Base-by-base conservation (phyloP, 257 asterid genomes). In the Solanum pimpinellifolium region DNA sequence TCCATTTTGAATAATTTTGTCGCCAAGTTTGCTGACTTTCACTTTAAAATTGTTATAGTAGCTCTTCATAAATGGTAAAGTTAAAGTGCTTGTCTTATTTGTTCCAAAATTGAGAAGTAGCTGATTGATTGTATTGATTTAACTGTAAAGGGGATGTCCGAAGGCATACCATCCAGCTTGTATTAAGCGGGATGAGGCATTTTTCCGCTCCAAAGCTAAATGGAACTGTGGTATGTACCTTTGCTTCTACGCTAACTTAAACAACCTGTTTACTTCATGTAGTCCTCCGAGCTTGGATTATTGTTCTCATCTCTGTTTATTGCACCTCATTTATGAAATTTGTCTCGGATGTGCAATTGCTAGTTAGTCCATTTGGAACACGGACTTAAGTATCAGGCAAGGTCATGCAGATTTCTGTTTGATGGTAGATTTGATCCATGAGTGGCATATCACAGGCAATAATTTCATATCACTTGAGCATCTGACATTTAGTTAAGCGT, bases 131-230 rank as follows among this genome's bases (percentile, higher is more conserved):
- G 25, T 78, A 46, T 25, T 78, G 37, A 49, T 29, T 49, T 10
- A 46, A 81, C 20, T 16, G 18, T 62, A 80, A 73, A 97, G 99
- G 98, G 99, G 98, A 11, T 97, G 99, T 83, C 99, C 99, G 1
- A 97, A 97, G 93, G 99, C 98, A 9, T 97, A 97, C 85, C 99
- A 97, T 87, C 95, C 98, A 11, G 94, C 98, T 16, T 97, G 99
- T 88, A 93, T 97, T 69, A 97, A 97, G 93, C 92, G 99, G 42
- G 98, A 96, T 23, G 98, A 96, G 90, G 93, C 93, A 9, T 97
- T 95, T 92, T 97, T 97, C 65, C 91, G 89, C 59, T 92, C 98
- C 25, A 93, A 92, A 87, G 92, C 98, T 4, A 96, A 92, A 87
- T 97, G 99, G 99, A 92, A 91, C 74, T 97, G 99, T 39, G 99